Conservation (phyloP, 1,284 basidiomycete genomes). For the Moesziomyces antarcticus region DNA sequence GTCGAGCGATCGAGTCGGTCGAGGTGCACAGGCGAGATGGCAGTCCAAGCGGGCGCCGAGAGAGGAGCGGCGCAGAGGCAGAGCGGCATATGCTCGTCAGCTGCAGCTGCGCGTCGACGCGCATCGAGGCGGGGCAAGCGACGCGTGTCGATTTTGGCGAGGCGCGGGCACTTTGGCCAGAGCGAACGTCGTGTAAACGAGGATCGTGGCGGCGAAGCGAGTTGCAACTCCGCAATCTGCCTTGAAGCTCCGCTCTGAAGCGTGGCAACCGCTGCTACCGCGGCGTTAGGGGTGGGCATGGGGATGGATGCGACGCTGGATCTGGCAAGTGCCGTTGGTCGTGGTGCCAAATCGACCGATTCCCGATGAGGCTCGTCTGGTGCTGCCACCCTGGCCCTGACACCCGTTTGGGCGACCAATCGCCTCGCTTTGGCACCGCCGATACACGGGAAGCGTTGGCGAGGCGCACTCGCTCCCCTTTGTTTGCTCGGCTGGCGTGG, state of each 20-base stretch:
- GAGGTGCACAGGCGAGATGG: too few species aligned
- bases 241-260: conserved; percentile 1
- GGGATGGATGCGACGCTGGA: background rate
- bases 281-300: too few species aligned
- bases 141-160: conserved; percentile 1
- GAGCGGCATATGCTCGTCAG: background rate
- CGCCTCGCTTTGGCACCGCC: too few species aligned
- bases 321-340: background rate
- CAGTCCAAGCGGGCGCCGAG: too few species aligned
- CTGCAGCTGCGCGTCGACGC: conserved; percentile 1
- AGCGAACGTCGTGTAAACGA: conserved; percentile 18
- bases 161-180: conserved; percentile 3
- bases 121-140: background rate
- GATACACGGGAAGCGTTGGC: too few species aligned
- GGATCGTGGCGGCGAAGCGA: conserved; percentile 7
- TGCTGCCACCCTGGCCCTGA: too few species aligned
- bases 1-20: too few species aligned
- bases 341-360: background rate
- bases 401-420: background rate
- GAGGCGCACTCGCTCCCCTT: background rate
- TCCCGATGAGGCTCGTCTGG: background rate
- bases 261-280: background rate
- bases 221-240: conserved; percentile 6
- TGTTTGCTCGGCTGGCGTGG: background rate
- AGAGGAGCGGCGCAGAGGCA: too few species aligned